Conservation (phyloP, 1,284 basidiomycete genomes). For the Leccinum subatratum region DNA sequence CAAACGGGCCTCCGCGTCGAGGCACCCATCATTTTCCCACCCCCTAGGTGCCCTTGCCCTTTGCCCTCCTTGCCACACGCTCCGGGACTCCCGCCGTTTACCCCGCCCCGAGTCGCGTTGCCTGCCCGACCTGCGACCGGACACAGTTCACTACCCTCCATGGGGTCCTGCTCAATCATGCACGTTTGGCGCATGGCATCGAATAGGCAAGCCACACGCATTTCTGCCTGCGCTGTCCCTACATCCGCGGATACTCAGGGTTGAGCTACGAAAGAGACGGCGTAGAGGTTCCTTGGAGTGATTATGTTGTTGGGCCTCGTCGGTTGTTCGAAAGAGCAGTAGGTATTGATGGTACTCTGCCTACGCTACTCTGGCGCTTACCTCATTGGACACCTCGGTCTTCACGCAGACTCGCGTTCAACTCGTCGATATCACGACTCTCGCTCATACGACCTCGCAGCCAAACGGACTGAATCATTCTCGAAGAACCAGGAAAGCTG, state of each 20-base stretch:
- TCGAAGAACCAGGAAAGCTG: constrained; percentile 13
- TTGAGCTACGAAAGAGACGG: constrained; percentile 51
- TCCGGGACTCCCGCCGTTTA: too few relatives aligned
- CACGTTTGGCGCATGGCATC: constrained; percentile 58
- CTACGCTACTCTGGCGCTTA: constrained; percentile 11
- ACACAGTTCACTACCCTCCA: constrained; percentile 69
- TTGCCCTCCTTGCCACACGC: too few relatives aligned
- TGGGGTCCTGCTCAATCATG: constrained; percentile 72
- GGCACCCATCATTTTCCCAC: too few relatives aligned
- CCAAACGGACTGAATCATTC: constrained; percentile 2
- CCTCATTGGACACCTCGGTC: constrained; percentile 40
- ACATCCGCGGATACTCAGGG: constrained; percentile 39
- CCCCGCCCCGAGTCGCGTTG: constrained; percentile 28
- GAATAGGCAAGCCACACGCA: constrained; percentile 74
- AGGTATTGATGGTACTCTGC: constrained; percentile 35
- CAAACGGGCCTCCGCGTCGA: too few relatives aligned
- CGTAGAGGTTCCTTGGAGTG: constrained; percentile 47
- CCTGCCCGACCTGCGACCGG: constrained; percentile 58
- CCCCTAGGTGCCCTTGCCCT: too few relatives aligned
- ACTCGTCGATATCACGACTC: constrained; percentile 36
- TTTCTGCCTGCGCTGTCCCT: constrained; percentile 56
- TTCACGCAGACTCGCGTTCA: constrained; percentile 63
- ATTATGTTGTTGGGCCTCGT: constrained; percentile 44
- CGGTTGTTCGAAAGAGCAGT: constrained; percentile 70
- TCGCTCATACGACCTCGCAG: neutral